Evolutionary conservation across 129 eudicot genomes (phyloP).

Genomic region (Apium graveolens): DNA sequence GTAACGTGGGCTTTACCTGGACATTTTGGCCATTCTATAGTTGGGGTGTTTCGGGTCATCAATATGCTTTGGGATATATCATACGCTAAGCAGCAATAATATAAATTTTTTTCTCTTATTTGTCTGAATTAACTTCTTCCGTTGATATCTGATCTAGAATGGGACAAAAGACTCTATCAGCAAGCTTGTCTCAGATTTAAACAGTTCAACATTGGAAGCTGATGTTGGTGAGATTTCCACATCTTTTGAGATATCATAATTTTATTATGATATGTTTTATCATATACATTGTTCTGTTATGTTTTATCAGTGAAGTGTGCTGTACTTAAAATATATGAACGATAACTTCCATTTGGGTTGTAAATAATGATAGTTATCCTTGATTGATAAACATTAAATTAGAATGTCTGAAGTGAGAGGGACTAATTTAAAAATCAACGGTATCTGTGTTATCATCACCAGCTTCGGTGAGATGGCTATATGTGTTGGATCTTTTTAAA

Average conservation of each 20-base stretch:
- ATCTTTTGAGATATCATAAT: neutral
- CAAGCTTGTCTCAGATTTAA: slow-evolving; percentile 90
- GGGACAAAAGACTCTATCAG: slow-evolving; percentile 92
- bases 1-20: neutral
- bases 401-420: neutral
- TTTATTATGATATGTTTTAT: neutral
- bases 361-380: neutral
- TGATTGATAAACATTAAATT: neutral
- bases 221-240: slow-evolving; percentile 83
- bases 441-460: neutral
- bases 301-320: neutral
- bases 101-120: neutral
- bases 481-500: neutral
- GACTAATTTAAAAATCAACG: neutral
- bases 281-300: neutral
- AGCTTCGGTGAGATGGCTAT: neutral
- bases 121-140: slow-evolving; percentile 5
- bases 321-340: neutral
- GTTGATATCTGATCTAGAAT: slow-evolving; percentile 40
- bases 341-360: neutral
- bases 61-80: neutral
- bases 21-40: neutral
- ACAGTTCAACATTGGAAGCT: slow-evolving; percentile 84
- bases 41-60: neutral
- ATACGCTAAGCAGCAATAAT: neutral